Conservation (phyloP, 2,329 filamentous ascomycete genomes). For the Harringtonia aguacate region DNA sequence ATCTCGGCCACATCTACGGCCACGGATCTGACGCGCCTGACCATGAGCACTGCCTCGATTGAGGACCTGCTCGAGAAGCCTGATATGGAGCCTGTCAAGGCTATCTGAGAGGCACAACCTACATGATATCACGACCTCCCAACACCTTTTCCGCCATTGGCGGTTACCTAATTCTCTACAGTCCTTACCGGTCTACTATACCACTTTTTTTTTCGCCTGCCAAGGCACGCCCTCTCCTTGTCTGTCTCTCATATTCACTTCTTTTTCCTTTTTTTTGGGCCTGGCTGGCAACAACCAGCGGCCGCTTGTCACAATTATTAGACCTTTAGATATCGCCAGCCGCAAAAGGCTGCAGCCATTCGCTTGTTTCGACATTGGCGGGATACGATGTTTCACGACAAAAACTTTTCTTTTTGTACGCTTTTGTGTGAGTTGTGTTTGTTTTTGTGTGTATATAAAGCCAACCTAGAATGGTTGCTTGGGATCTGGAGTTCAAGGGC, state of each 20-base stretch:
- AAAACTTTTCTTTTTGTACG: constrained; percentile 2
- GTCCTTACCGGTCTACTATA: too few relatives aligned
- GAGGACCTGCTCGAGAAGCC: constrained; percentile 17
- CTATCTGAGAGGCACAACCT: neutral
- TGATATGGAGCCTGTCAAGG: neutral
- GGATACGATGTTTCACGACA: constrained; percentile 9
- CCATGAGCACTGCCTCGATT: constrained; percentile 37
- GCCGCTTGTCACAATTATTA: constrained; percentile 1
- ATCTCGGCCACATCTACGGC: constrained; percentile 42
- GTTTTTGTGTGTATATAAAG: neutral
- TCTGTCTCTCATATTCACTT: neutral
- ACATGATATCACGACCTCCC: too few relatives aligned
- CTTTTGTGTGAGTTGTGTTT: neutral
- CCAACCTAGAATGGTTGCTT: neutral
- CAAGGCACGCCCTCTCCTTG: neutral
- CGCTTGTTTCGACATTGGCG: neutral
- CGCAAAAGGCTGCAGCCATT: constrained; percentile 1
- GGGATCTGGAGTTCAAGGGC: neutral
- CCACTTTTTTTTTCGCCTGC: too few relatives aligned
- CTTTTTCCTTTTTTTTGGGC: neutral
- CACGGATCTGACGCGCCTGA: constrained; percentile 43
- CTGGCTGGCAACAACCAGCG: too few relatives aligned
- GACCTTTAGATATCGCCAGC: constrained; percentile 2
- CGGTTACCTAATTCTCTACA: too few relatives aligned
- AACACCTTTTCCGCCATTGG: too few relatives aligned